Base-by-base conservation (phyloP, 192 early-diverging fungal genomes). In the Umbelopsis ramanniana region DNA sequence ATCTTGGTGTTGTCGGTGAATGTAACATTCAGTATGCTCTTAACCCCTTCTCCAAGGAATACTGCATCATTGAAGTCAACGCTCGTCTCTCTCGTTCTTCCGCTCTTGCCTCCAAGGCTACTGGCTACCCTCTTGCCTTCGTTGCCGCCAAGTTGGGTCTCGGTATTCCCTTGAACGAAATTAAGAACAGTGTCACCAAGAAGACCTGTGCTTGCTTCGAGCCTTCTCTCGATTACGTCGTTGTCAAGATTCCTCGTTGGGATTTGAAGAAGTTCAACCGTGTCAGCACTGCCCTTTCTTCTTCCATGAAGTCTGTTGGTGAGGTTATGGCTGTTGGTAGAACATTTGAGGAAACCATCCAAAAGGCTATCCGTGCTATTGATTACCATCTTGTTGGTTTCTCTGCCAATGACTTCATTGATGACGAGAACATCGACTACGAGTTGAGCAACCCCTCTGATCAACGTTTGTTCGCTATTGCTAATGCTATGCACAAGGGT, bases 21-120 rank as follows among this genome's bases (percentile, higher is more conserved):
- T 99, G 97, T 86, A 99, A 99, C 82, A 94, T 99, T 72, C 97
- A 99, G 84, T 99, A 99, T 78, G 96, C 96, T 24, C 87, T 99
- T 48, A 97, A 97, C 85, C 97, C 97, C 17, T 78, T 92, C 60
- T 91, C 89, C 68, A 91, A 93, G 82, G 97, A 99, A 82, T 99
- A 97, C 85, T 93, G 93, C 83, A 94, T 99, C 75, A 99, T 99
- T 73, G 97, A 99, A 86, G 96, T 99, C 76, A 99, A 99, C 76
- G 97, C 97, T 24, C 93, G 97, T 68, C 84, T 99, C 24, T 94
- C 93, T 72, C 89, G 97, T 76, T 91, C 89, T 68, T 94, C 93
- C 19, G 97, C 97, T 14, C 86, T 99, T 23, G 97, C 97, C 17
- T 95, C 93, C 72, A 99, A 99, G 80, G 97, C 97, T 10, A 99